A percentile compares a stretch with the other conserved stretches of the same genome.
Conservation (phyloP, 75 land plant genomes). For the Chamaecyparis obtusa region DNA sequence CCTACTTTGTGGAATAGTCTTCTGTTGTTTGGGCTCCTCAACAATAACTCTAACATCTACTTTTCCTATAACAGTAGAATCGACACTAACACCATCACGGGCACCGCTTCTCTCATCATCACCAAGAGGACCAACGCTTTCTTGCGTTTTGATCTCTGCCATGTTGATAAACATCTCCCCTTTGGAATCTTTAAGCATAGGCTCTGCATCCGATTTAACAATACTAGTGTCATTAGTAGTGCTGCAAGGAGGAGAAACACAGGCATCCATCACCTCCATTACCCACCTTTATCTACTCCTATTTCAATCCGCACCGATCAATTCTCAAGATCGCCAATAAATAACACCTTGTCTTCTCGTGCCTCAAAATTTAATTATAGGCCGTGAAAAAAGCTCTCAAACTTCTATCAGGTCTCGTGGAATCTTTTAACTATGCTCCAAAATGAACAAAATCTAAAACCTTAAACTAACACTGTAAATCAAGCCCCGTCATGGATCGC, state of each 20-base stretch:
- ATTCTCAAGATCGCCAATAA: background rate
- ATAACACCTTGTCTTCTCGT: background rate
- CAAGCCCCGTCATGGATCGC: too few relatives aligned
- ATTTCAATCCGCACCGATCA: background rate
- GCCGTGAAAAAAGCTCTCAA: background rate
- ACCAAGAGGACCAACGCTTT: background rate
- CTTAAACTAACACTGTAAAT: too few relatives aligned
- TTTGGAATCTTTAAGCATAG: background rate
- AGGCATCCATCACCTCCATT: background rate
- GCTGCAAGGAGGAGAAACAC: too few relatives aligned
- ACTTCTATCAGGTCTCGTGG: too few relatives aligned
- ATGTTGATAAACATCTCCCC: background rate
- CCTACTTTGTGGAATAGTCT: too few relatives aligned
- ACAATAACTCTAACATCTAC: too few relatives aligned
- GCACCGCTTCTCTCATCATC: too few relatives aligned
- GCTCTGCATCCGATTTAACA: background rate
- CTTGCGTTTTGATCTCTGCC: background rate
- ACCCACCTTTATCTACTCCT: background rate
- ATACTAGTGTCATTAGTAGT: background rate
- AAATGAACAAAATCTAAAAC: too few relatives aligned
- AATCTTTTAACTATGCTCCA: background rate
- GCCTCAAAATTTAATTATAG: background rate
- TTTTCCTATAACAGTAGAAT: background rate
- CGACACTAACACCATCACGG: background rate
- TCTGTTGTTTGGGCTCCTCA: too few relatives aligned